A percentile compares a stretch with the other conserved stretches of the same genome.
Evolutionary conservation across 306 rosid genomes (phyloP).

Genomic region (Vigna mungo): DNA sequence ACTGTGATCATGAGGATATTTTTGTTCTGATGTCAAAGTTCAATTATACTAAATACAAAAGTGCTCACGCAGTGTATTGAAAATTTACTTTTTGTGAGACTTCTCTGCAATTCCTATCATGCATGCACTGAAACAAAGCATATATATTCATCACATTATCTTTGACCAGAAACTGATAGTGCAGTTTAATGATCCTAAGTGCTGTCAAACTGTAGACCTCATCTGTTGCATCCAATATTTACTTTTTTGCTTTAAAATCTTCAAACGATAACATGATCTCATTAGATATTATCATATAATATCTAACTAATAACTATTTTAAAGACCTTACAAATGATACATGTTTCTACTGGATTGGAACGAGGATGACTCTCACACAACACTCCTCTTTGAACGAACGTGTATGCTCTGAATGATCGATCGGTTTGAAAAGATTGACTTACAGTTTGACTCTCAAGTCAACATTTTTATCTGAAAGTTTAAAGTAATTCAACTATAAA

Average conservation of each 20-base stretch:
- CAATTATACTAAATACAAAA: conserved; percentile 50
- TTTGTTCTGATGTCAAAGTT: conserved; percentile 53
- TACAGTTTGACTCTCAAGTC: too few relatives aligned
- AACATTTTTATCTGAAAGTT: too few relatives aligned
- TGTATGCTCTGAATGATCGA: too few relatives aligned
- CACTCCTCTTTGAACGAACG: too few relatives aligned
- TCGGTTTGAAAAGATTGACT: too few relatives aligned
- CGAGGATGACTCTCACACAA: too few relatives aligned
- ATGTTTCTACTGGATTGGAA: too few relatives aligned
- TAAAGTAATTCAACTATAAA: too few relatives aligned
- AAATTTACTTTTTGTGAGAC: too few relatives aligned
- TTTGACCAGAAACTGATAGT: conserved; percentile 41
- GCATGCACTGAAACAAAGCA: conserved; percentile 29
- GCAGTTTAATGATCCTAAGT: conserved; percentile 30
- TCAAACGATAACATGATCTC: conserved; percentile 11
- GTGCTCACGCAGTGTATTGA: conserved; percentile 41
- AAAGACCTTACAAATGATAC: background rate
- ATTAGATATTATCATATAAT: conserved; percentile 4
- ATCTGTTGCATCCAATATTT: conserved; percentile 19
- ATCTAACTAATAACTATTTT: conserved; percentile 2
- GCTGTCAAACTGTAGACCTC: conserved; percentile 5
- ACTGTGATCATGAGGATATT: background rate
- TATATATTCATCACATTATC: conserved; percentile 30
- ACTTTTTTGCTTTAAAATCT: conserved; percentile 28
- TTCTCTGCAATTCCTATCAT: conserved; percentile 40